A percentile compares a stretch with the other conserved stretches of the same genome.
phyloP scores from a whole-genome alignment of 2,329 filamentous ascomycete species.

The Setomelanomma holmii region DNA sequence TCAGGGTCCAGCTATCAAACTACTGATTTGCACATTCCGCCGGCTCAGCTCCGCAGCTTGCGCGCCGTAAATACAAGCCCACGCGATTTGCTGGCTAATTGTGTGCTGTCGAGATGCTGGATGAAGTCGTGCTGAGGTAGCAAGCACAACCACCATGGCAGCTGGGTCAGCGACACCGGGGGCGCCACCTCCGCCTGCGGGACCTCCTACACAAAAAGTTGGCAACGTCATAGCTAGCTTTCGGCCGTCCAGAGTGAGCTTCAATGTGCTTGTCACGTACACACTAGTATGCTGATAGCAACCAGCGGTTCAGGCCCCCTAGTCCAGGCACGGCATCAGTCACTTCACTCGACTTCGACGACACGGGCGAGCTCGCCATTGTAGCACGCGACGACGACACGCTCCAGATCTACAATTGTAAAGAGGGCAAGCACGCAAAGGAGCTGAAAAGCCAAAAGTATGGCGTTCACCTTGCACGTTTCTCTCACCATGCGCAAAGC shows the following conservation, averaged over 20 bases:
- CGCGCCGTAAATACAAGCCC: background rate
- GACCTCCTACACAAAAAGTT: conserved; percentile 63
- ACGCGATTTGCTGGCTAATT: background rate
- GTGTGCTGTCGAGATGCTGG: conserved; percentile 9
- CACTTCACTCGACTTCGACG: conserved; percentile 94
- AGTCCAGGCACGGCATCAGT: conserved; percentile 65
- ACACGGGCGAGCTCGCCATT: conserved; percentile 90
- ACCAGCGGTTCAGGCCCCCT: conserved; percentile 55
- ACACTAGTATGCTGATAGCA: conserved; percentile 14
- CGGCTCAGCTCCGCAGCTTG: conserved; percentile 17
- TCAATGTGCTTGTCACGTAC: background rate
- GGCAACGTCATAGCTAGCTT: conserved; percentile 79
- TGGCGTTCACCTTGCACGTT: conserved; percentile 90
- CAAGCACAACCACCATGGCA: conserved; percentile 32
- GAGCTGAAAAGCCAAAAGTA: conserved; percentile 95
- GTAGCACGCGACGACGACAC: conserved; percentile 93
- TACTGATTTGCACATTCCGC: conserved; percentile 16
- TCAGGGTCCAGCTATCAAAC: conserved; percentile 14
- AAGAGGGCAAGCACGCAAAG: conserved; percentile 88
- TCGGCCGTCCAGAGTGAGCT: conserved; percentile 76
- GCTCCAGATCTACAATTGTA: conserved; percentile 93
- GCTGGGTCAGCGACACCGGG: conserved; percentile 43
- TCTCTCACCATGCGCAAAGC: conserved; percentile 88
- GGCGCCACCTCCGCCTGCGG: conserved; percentile 41
- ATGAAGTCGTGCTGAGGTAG: conserved; percentile 7